phyloP scores from a whole-genome alignment of 2,329 filamentous ascomycete genomes.

The Tolypocladium nubicola region DNA sequence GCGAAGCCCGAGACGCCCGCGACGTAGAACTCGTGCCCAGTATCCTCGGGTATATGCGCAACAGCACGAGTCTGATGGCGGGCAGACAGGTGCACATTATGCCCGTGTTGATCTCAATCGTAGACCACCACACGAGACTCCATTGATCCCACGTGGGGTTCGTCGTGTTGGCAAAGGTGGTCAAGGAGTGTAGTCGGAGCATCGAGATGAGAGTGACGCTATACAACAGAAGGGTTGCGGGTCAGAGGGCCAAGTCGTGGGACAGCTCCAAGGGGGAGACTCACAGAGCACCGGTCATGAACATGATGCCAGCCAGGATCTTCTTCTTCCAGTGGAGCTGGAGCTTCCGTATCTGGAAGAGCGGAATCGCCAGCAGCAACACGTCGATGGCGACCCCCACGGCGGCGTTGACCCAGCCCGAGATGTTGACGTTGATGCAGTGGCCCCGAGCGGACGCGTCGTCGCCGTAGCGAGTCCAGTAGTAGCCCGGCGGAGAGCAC shows the following conservation, averaged over 20 bases:
- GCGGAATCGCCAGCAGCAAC: constrained; percentile 1
- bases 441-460: neutral
- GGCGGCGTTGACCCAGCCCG: neutral
- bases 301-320: constrained; percentile 1
- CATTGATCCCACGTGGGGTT: neutral
- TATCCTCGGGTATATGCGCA: neutral
- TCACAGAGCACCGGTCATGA: constrained; percentile 2
- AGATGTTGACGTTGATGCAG: neutral
- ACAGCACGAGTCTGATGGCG: neutral
- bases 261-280: neutral
- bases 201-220: neutral
- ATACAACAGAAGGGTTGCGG: neutral
- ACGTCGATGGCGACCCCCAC: neutral
- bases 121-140: neutral
- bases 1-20: neutral
- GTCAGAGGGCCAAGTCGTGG: neutral
- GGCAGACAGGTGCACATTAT: neutral
- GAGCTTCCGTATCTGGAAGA: constrained; percentile 1
- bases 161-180: neutral
- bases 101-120: neutral
- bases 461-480: neutral
- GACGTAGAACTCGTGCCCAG: neutral
- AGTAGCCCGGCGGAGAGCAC: neutral
- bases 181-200: neutral
- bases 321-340: constrained; percentile 4